These are phyloP conservation scores for Penicillium egyptiacum DNA, from an alignment of 495 filamentous ascomycete species.

Conservation along the genomic window DNA sequence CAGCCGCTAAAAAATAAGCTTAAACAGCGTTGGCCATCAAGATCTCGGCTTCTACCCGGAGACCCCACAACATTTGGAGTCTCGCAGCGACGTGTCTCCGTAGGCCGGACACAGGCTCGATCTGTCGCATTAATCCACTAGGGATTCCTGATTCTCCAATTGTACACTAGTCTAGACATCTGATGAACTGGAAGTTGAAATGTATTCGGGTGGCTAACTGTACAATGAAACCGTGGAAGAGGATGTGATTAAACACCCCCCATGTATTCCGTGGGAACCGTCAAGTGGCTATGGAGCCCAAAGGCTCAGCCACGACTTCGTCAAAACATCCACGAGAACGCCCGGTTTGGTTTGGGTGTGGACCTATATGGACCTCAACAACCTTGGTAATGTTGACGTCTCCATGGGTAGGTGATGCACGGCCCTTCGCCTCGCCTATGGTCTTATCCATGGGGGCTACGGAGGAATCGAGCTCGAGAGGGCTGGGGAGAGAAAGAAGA, in stretches of 20 bases:
- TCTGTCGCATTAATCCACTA: too few species aligned
- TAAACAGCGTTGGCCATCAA: neutral
- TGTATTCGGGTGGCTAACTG: neutral
- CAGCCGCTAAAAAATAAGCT: neutral
- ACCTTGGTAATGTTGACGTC: neutral
- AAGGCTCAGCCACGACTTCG: neutral
- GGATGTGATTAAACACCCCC: neutral
- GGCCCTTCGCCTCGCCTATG: neutral
- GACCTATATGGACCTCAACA: neutral
- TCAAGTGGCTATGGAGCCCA: neutral
- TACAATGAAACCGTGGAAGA: too few species aligned
- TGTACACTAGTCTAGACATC: neutral
- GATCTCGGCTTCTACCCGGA: too few species aligned
- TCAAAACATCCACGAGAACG: neutral
- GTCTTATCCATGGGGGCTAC: neutral
- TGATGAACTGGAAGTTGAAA: neutral
- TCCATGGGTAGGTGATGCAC: neutral
- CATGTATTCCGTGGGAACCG: neutral
- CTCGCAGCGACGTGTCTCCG: neutral
- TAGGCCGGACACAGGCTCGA: neutral
- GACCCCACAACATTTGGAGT: neutral
- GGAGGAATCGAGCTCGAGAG: neutral
- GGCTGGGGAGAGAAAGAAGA: neutral
- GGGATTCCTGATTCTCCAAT: too few species aligned
- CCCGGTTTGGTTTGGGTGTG: neutral